Evolutionary conservation across 2,329 filamentous ascomycete genomes (phyloP), one percentile per base, ranked within the genome.

Genomic region (Colletotrichum caudatum): DNA sequence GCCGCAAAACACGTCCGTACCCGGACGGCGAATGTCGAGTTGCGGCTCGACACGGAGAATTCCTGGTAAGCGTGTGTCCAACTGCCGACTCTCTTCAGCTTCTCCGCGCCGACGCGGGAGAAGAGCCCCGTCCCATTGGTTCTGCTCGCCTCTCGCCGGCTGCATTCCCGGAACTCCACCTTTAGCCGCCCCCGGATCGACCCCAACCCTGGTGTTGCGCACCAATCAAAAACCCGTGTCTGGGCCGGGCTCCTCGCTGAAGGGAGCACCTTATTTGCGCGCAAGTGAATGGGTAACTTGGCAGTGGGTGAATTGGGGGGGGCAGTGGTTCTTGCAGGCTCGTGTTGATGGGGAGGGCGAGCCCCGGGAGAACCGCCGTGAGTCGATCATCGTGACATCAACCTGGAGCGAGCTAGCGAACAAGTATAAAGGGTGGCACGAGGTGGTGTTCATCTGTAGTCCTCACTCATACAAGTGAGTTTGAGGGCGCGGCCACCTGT

Each of bases 131-230:
- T 29, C 23, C 23, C 50, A 33, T 53, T 20, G 7, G 14, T 70
- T 67, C 63, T 61, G 41, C 64, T 57, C 68, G 26, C 26, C 16
- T 23, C 33, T 23, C 33, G 39, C 50, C 44, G 37, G 58, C 23
- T 39, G 48, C 18, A 29, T 59, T 33, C 64, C 59, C 64, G 54
- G 58, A 59, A 65, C 69, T 64, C 51, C 64, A 62, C 69, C 46
- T 68, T 71, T 71, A 69, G 29, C 64, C 69, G 61, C 53, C 58
- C 41, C 58, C 53, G 48, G 53, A 62, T 69, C 44, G 63, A 59
- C 53, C 29, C 46, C 69, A 54, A 57, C 35, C 51, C 20, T 39
- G 46, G 50, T 16, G 29, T 71, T 71, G 69, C 64, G 69, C 64
- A 56, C 69, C 64, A 71, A 71, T 71, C 50, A 33, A 5, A 39